These are phyloP conservation scores for Debaryomyces psychrophilus DNA, from an alignment of 1,139 yeast species.

Conservation along the genomic window DNA sequence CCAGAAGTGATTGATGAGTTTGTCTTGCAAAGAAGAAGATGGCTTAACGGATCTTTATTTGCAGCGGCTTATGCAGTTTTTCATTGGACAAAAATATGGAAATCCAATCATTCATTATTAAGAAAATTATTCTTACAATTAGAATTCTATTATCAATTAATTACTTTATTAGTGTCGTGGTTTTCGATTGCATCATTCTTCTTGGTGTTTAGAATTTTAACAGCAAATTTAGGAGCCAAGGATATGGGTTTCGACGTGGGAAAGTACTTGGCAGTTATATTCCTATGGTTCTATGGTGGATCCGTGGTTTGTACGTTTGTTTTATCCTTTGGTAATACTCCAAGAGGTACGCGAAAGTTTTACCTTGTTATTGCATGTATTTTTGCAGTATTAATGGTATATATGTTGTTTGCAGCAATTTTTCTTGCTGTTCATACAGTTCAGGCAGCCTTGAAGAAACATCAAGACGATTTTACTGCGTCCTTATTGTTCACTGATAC, in stretches of 20 bases:
- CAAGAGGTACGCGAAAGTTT: slow-evolving; percentile 49
- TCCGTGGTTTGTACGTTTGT: slow-evolving; percentile 49
- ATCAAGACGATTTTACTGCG: slow-evolving; percentile 48
- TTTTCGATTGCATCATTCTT: slow-evolving; percentile 78
- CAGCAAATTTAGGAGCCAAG: slow-evolving; percentile 55
- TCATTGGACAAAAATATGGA: slow-evolving; percentile 74
- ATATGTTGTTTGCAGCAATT: slow-evolving; percentile 70
- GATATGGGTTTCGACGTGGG: slow-evolving; percentile 51
- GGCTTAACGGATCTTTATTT: slow-evolving; percentile 85
- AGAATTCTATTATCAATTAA: slow-evolving; percentile 70
- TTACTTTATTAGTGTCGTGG: slow-evolving; percentile 74
- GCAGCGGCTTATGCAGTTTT: slow-evolving; percentile 78
- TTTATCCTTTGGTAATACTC: slow-evolving; percentile 52
- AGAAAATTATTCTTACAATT: slow-evolving; percentile 67
- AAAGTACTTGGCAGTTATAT: slow-evolving; percentile 43
- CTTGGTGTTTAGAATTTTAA: slow-evolving; percentile 68
- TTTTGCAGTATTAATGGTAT: slow-evolving; percentile 50
- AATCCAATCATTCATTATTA: slow-evolving; percentile 62
- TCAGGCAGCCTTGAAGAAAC: slow-evolving; percentile 34
- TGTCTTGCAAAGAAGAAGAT: slow-evolving; percentile 76
- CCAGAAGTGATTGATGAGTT: slow-evolving; percentile 75
- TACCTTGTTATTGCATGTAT: slow-evolving; percentile 44
- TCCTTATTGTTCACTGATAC: slow-evolving; percentile 58
- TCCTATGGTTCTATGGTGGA: slow-evolving; percentile 48
- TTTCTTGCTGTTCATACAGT: slow-evolving; percentile 80